Conservation (phyloP, 257 asterid genomes). For the Solanum pinnatisectum region DNA sequence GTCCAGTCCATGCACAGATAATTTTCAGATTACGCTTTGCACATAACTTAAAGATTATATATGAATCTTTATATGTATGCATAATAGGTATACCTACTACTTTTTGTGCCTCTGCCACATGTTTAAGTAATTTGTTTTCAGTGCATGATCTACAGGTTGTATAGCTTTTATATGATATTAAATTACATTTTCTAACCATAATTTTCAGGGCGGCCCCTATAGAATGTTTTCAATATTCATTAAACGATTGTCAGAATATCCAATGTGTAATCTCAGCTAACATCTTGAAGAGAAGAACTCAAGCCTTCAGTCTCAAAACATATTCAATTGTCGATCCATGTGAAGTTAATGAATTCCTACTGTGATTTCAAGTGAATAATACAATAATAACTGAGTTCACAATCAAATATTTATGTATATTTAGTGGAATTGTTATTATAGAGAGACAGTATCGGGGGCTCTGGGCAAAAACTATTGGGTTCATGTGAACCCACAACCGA, state of each 20-base stretch:
- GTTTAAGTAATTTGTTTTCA: not conserved
- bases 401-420: not conserved
- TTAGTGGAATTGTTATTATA: not conserved
- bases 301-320: too few species aligned
- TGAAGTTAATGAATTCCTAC: not conserved
- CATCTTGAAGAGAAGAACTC: too few species aligned
- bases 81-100: not conserved
- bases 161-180: not conserved
- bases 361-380: not conserved
- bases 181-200: not conserved
- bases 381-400: not conserved
- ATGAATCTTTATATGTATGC: not conserved
- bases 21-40: not conserved
- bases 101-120: not conserved
- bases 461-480: not conserved
- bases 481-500: not conserved
- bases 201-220: not conserved
- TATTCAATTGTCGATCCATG: not conserved
- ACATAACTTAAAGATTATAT: not conserved
- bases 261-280: too few species aligned
- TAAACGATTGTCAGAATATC: too few species aligned
- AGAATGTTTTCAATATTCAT: too few species aligned
- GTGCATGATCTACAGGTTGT: not conserved
- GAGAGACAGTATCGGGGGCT: not conserved
- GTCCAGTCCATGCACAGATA: not conserved